phyloP scores from a whole-genome alignment of 768 basidiomycete genomes.

The Baorangia bicolor region DNA sequence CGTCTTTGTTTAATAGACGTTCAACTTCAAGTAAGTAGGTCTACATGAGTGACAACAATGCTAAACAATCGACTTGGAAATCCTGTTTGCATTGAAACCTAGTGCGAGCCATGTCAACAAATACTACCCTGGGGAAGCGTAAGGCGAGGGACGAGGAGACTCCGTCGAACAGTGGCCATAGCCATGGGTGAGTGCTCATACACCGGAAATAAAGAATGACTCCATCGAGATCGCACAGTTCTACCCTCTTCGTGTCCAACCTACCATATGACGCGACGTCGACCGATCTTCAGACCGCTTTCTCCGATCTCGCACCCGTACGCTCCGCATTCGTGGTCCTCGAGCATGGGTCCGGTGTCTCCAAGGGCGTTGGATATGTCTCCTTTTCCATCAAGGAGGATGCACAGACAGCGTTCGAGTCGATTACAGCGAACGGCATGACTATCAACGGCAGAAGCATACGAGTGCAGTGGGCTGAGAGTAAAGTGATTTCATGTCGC shows the following conservation, averaged over 20 bases:
- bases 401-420: constrained; percentile 70
- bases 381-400: constrained; percentile 89
- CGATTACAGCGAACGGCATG: constrained; percentile 64
- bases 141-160: constrained; percentile 24
- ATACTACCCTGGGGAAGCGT: constrained; percentile 26
- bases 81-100: background rate
- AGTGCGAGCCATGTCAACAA: constrained; percentile 2
- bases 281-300: constrained; percentile 85
- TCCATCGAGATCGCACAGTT: constrained; percentile 38
- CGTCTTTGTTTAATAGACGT: background rate
- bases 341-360: constrained; percentile 67
- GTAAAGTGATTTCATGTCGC: constrained; percentile 51
- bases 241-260: constrained; percentile 92
- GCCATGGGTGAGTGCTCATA: constrained; percentile 23
- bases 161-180: background rate
- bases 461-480: constrained; percentile 77
- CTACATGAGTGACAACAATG: too few relatives aligned
- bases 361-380: constrained; percentile 97
- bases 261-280: constrained; percentile 90
- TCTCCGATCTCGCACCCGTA: constrained; percentile 95
- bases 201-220: background rate
- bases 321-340: constrained; percentile 91
- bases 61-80: constrained; percentile 7
- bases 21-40: too few relatives aligned
- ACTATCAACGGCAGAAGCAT: constrained; percentile 65